Evolutionary conservation across 2,329 filamentous ascomycete species (phyloP), one percentile per base, ranked within the genome.

Genomic region (Lecanicillium sp.): DNA sequence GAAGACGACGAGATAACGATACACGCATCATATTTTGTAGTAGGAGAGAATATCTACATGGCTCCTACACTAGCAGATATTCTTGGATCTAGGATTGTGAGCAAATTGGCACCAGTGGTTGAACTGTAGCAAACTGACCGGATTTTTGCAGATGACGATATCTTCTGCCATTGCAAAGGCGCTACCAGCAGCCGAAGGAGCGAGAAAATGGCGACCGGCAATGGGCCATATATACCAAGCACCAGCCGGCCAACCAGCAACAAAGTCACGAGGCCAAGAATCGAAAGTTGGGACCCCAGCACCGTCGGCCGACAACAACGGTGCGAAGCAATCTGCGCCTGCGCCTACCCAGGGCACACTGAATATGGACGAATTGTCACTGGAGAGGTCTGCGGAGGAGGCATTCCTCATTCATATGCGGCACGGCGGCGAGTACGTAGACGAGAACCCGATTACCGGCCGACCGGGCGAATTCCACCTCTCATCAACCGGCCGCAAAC

Each of bases 401-500:
- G 73, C 77, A 0, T 70, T 78, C 44, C 58, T 65, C 47, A 64
- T 75, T 29, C 73, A 78, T 47, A 63, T 75, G 56, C 68, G 67
- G 45, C 75, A 73, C 47, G 78, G 76, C 28, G 71, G 75, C 35
- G 77, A 82, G 46, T 82, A 78, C 52, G 73, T 82, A 58, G 75
- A 83, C 56, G 75, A 81, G 55, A 82, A 80, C 47, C 76, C 78
- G 30, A 81, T 83, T 48, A 80, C 76, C 1, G 78, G 79, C 35
- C 68, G 71, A 20, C 78, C 78, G 1, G 78, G 78, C 35, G 75
- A 78, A 38, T 83, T 82, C 55, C 75, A 80, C 47, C 66, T 81
- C 9, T 71, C 72, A 8, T 77, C 74, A 7, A 80, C 75, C 0
- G 77, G 78, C 2, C 68, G 75, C 38, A 73, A 73, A 50, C 50